A percentile compares a stretch with the other conserved stretches of the same genome.
Conservation (phyloP, 352 stramenopile species). For the Phytophthora cryptogea region DNA sequence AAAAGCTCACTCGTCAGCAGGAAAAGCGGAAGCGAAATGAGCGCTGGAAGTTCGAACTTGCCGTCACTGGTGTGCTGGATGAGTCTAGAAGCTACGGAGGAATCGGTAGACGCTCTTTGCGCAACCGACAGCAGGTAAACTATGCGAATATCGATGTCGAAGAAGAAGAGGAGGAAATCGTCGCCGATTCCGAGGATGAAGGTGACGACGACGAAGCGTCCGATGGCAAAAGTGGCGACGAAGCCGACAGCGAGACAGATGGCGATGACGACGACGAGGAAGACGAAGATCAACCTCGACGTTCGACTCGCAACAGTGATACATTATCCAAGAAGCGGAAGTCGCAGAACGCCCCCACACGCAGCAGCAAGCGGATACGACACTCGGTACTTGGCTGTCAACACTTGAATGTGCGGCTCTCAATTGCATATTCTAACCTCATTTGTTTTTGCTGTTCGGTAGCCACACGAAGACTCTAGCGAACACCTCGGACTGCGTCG, state of each 20-base stretch:
- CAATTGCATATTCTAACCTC: constrained; percentile 7
- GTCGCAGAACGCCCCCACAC: constrained; percentile 4
- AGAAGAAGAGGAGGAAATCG: constrained; percentile 41
- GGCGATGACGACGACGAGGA: constrained; percentile 28
- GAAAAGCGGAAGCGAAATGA: constrained; percentile 51
- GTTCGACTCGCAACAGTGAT: constrained; percentile 13
- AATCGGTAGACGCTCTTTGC: constrained; percentile 45
- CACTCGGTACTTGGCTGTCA: constrained; percentile 29
- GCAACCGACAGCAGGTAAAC: constrained; percentile 50
- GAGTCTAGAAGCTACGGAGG: constrained; percentile 27
- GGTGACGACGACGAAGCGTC: constrained; percentile 33
- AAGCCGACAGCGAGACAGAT: constrained; percentile 32
- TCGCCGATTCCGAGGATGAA: constrained; percentile 30
- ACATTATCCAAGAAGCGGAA: constrained; percentile 25
- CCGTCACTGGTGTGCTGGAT: constrained; percentile 31
- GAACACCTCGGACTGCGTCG: constrained; percentile 19
- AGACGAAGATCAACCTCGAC: constrained; percentile 12
- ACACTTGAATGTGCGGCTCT: neutral
- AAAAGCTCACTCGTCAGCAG: constrained; percentile 52
- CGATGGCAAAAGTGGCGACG: constrained; percentile 27
- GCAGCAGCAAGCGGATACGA: constrained; percentile 32
- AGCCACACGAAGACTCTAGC: constrained; percentile 21
- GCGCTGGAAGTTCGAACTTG: constrained; percentile 49
- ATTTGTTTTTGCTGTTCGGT: neutral
- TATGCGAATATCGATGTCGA: constrained; percentile 48